Base-by-base conservation (phyloP, 305 asterid genomes). In the Ilex paraguariensis region DNA sequence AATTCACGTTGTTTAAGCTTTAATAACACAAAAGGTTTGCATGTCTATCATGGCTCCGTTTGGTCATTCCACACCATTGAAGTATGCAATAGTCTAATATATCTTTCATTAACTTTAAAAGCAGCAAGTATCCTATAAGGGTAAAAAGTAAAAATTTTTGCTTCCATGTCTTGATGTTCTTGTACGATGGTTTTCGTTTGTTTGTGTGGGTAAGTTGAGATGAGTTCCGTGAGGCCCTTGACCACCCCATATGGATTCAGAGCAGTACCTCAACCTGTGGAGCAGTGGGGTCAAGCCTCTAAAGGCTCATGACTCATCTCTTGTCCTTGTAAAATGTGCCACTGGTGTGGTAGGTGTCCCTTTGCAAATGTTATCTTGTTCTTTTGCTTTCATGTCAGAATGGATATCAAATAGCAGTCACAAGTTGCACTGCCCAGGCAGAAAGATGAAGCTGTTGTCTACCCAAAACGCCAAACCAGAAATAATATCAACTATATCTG, bases 261-360 rank as follows among this genome's bases (percentile, higher is more conserved):
- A 21, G 53, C 57, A 31, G 48, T 42, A 42, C 12, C 52, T 12
- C 44, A 75, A 46, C 15, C 46, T 32, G 55, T 40, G 46, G 21
- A 63, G 40, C 66, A 45, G 77, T 61, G 71, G 74, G 71, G 28
- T 21, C 66, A 46, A 73, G 49, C 30, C 59, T 57, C 52, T 65
- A 39, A 62, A 70, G 64, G 28, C 13, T 30, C 48, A 31, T n/a
- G 61, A 61, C 68, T 51, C 65, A 42, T 60, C 49, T 16, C 42
- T 51, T 62, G 1, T 70, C 61, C 31, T 57, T 28, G 92, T 70
- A 58, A 56, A 67, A 66, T 69, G 90, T 81, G 95, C 85, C 84
- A 16, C 44, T 52, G 52, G 6, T 50, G 54, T 14, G 59, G 62
- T 59, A 10, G 31, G 54, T 56, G 63, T 50, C 77, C 70, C 61